Evolutionary conservation across 2,329 filamentous ascomycete species (phyloP).

Genomic region (Penicillium sp.): DNA sequence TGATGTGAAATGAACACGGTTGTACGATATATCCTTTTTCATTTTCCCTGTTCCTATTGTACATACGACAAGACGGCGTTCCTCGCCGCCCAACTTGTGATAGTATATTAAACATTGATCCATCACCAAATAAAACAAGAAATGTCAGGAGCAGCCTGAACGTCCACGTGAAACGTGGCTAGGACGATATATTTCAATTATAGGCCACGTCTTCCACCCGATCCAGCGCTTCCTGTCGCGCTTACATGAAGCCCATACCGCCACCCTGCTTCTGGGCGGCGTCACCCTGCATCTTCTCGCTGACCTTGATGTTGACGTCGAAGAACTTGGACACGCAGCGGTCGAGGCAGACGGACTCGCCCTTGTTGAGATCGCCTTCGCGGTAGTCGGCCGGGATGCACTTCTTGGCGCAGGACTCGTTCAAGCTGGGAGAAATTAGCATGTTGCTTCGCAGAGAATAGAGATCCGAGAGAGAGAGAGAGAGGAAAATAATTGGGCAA

Average conservation of each 20-base stretch:
- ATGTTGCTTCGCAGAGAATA: not conserved
- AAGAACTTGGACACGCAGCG: conserved; percentile 98
- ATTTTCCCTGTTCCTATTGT: conserved; percentile 23
- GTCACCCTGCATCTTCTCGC: conserved; percentile 91
- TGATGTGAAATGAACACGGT: conserved; percentile 4
- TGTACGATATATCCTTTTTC: conserved; percentile 18
- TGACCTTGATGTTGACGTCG: conserved; percentile 96
- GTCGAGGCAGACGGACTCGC: conserved; percentile 96
- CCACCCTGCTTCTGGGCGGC: conserved; percentile 62
- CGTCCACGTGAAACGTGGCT: not conserved
- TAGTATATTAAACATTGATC: conserved; percentile 15
- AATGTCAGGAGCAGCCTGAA: not conserved
- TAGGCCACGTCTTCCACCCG: not conserved
- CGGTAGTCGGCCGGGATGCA: conserved; percentile 90
- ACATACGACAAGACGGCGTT: conserved; percentile 23
- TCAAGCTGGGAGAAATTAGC: conserved; percentile 55
- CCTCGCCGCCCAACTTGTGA: conserved; percentile 14
- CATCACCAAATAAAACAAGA: conserved; percentile 13
- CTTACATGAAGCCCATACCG: conserved; percentile 50
- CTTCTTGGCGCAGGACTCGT: conserved; percentile 86
- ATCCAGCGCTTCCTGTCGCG: not conserved
- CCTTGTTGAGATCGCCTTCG: conserved; percentile 96
- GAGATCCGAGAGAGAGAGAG: not conserved
- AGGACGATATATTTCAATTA: not conserved
- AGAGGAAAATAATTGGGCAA: not conserved